Conservation (phyloP, 257 asterid species). For the Primulina tabacum region DNA sequence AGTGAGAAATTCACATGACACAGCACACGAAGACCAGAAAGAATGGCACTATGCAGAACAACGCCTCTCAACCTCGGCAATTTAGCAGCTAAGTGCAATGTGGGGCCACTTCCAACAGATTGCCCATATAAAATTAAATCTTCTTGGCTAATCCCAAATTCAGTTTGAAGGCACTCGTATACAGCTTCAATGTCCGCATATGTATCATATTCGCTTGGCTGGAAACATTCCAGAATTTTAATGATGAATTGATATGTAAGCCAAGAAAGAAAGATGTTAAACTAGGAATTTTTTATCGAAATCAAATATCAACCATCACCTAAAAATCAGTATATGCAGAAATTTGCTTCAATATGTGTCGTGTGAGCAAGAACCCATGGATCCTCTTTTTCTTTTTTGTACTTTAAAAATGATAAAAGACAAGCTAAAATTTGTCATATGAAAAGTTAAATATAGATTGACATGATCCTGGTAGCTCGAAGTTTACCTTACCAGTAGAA, state of each 20-base stretch:
- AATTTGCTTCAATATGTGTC: background rate
- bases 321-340: conserved; percentile 1
- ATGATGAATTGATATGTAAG: no score
- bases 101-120: conserved; percentile 99
- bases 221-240: conserved; percentile 20
- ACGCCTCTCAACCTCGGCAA: conserved; percentile 95
- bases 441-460: background rate
- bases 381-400: background rate
- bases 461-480: conserved; percentile 16
- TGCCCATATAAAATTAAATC: conserved; percentile 89
- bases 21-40: conserved; percentile 97
- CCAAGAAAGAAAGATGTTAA: background rate
- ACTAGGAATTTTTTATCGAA: background rate
- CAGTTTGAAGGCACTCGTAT: conserved; percentile 86
- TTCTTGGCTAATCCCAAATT: conserved; percentile 92
- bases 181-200: conserved; percentile 98
- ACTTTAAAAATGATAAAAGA: background rate
- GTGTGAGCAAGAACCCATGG: background rate
- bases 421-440: background rate
- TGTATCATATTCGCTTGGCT: conserved; percentile 94
- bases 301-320: background rate
- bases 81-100: conserved; percentile 87
- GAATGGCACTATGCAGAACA: conserved; percentile 96
- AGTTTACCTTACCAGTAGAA: conserved; percentile 87
- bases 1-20: conserved; percentile 84